phyloP scores from a whole-genome alignment of 1,139 yeast species.

The Debaryomycetaceae sp. region DNA sequence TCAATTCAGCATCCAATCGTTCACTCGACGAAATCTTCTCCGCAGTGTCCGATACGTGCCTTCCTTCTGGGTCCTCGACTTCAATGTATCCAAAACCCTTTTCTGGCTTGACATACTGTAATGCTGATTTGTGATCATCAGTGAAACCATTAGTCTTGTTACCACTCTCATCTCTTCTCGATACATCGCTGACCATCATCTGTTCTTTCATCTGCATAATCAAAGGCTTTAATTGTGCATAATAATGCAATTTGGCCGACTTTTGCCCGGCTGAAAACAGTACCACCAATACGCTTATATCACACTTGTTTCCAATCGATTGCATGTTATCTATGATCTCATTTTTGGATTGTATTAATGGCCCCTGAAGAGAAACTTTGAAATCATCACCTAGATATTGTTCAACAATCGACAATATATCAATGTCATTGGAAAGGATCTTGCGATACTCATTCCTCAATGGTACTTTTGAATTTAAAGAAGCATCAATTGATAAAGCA shows the following conservation, averaged over 20 bases:
- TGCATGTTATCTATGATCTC: constrained; percentile 1
- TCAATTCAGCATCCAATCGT: not conserved
- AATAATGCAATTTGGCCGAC: constrained; percentile 13
- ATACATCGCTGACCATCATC: not conserved
- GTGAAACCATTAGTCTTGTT: not conserved
- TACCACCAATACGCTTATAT: not conserved
- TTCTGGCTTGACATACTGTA: constrained; percentile 23
- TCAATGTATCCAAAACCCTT: constrained; percentile 41
- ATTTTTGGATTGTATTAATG: constrained; percentile 9
- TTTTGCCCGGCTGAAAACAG: not conserved
- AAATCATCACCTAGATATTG: constrained; percentile 11
- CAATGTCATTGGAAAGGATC: constrained; percentile 6
- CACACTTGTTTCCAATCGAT: constrained; percentile 13
- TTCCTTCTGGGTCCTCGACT: constrained; percentile 14
- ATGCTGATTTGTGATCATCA: not conserved
- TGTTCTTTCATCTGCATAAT: constrained; percentile 16
- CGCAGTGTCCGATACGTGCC: not conserved
- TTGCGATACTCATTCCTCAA: constrained; percentile 12
- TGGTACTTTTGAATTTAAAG: constrained; percentile 6
- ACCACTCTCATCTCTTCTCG: not conserved
- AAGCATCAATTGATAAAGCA: not conserved
- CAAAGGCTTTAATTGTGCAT: constrained; percentile 32
- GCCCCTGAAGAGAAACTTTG: constrained; percentile 22
- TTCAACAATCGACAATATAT: constrained; percentile 12
- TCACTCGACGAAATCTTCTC: not conserved